Evolutionary conservation across 768 basidiomycete genomes (phyloP), one percentile per base, ranked within the genome.

Genomic region (Rhodotorula sphaerocarpa): DNA sequence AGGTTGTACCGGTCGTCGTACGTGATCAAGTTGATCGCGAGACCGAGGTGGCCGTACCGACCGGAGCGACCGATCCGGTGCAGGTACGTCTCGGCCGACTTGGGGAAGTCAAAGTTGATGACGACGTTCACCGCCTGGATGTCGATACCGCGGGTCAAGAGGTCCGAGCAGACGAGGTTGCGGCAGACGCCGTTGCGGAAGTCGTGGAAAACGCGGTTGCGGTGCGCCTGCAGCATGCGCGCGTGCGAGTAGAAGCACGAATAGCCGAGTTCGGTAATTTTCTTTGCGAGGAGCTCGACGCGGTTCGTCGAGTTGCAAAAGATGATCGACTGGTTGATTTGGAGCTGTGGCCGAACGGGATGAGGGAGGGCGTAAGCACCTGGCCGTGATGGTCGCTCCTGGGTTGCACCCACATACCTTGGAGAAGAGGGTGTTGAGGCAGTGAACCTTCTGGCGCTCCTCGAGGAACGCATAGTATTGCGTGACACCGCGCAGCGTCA

Each of bases 291-390:
- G 51, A 99, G 86, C 78, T 99, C 93, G 79, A 99, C 93, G 61
- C 93, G 90, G 80, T 96, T 95, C 73, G 93, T 99, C 69, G 93
- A 96, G 81, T 99, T 99, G 79, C 93, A 99, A 79, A 99, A 99
- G 75, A 99, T 99, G 78, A 99, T 97, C 63, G 93, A 96, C 79
- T 99, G 93, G 79, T 99, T 99, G 81, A 99, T 99, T 92, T 97
- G 93, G 54, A 99, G 84, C 90, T 96, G 74, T 18, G 61, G 42
- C 60, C 12, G n/a, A n/a, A n/a, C n/a, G n/a, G 36, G 51, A 7
- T 50, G 74, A 88, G 86, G 9, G 83, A 84, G 45, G 16, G 27
- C 14, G 15, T 43, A 9, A 39, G 39, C 18, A 23, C 7, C n/a
- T 45, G 18, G 14, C 7, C 23, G 23, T 15, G 45, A 28, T 5